Percentiles rank a stretch among this genome's conserved stretches.
phyloP scores from a whole-genome alignment of 2,329 filamentous ascomycete genomes.

The Chrysoporthe cubensis region DNA sequence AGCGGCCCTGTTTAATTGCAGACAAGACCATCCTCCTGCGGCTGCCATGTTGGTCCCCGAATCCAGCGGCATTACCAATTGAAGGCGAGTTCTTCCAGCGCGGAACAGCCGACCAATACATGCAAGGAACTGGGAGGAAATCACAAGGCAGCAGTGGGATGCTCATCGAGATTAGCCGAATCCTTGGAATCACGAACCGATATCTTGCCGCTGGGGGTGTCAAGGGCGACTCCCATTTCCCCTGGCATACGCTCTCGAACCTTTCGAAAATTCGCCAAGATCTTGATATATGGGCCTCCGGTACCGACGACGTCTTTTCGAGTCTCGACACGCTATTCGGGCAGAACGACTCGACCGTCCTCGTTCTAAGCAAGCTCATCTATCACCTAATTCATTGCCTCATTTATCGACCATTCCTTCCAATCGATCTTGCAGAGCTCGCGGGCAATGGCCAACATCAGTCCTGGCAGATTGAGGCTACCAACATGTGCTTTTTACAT shows the following conservation, averaged over 20 bases:
- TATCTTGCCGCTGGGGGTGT: slow-evolving; percentile 86
- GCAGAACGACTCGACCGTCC: slow-evolving; percentile 75
- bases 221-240: slow-evolving; percentile 87
- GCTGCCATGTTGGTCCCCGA: slow-evolving; percentile 74
- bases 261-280: slow-evolving; percentile 85
- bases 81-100: slow-evolving; percentile 83
- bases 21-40: slow-evolving; percentile 77
- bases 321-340: slow-evolving; percentile 76
- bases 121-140: slow-evolving; percentile 69
- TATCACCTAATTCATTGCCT: slow-evolving; percentile 88
- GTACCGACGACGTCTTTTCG: slow-evolving; percentile 78
- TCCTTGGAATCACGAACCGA: slow-evolving; percentile 80
- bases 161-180: slow-evolving; percentile 82
- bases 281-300: slow-evolving; percentile 82
- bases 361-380: slow-evolving; percentile 83
- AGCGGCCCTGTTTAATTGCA: slow-evolving; percentile 76
- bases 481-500: slow-evolving; percentile 83
- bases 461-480: slow-evolving; percentile 91
- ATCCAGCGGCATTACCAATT: slow-evolving; percentile 61
- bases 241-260: slow-evolving; percentile 85
- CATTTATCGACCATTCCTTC: slow-evolving; percentile 84
- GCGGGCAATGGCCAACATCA: slow-evolving; percentile 82
- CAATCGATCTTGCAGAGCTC: slow-evolving; percentile 80
- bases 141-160: slow-evolving; percentile 77
- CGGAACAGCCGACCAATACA: slow-evolving; percentile 75